Evolutionary conservation across 1,284 basidiomycete genomes (phyloP).

Genomic region (Apiotrichum brassicae): DNA sequence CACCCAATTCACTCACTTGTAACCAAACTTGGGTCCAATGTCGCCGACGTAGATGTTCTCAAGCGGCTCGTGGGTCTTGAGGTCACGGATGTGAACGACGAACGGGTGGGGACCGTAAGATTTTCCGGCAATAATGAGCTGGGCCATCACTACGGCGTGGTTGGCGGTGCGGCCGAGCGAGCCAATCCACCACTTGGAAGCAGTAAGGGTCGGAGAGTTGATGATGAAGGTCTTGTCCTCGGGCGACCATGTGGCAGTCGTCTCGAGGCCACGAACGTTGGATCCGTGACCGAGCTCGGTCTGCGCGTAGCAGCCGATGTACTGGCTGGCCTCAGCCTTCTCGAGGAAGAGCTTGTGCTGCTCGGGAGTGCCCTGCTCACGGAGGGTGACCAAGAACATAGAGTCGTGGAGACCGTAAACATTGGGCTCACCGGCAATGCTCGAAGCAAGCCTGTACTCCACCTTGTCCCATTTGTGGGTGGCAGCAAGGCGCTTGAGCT

Average conservation of each 20-base stretch:
- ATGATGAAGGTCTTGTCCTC: conserved; percentile 54
- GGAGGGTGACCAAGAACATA: conserved; percentile 15
- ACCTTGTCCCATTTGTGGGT: conserved; percentile 13
- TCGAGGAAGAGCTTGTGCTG: conserved; percentile 21
- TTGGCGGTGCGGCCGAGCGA: conserved; percentile 55
- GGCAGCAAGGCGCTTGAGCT: conserved; percentile 13
- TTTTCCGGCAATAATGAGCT: conserved; percentile 53
- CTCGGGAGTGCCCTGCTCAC: conserved; percentile 17
- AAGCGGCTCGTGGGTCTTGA: conserved; percentile 49
- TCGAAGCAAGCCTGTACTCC: conserved; percentile 12
- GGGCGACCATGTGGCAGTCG: conserved; percentile 54
- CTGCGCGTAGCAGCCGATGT: conserved; percentile 56
- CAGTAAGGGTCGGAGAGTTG: conserved; percentile 51
- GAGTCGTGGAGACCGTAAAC: conserved; percentile 19
- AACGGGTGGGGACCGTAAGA: conserved; percentile 55
- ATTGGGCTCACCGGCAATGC: conserved; percentile 13
- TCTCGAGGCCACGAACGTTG: conserved; percentile 57
- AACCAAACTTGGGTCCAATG: conserved; percentile 57
- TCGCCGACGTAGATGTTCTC: conserved; percentile 55
- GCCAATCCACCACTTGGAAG: conserved; percentile 56
- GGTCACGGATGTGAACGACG: conserved; percentile 53
- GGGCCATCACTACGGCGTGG: conserved; percentile 55
- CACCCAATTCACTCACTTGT: conserved; percentile 44
- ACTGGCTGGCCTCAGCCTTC: conserved; percentile 8
- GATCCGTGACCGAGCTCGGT: conserved; percentile 50